Evolutionary conservation across 2,329 filamentous ascomycete species (phyloP).

Genomic region (Fusarium scirpi): DNA sequence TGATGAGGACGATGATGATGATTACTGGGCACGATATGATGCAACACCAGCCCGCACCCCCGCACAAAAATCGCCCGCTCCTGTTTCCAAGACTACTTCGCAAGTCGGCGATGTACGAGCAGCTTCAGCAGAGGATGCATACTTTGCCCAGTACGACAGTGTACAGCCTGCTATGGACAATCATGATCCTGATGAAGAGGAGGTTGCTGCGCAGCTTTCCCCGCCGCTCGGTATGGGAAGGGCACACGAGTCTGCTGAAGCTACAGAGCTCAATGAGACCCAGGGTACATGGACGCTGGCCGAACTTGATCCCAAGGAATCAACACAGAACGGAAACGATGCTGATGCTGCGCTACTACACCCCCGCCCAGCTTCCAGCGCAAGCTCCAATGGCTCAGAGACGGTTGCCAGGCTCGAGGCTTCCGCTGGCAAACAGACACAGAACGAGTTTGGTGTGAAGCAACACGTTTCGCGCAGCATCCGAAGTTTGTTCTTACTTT

Average conservation of each 20-base stretch:
- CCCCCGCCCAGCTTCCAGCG: constrained; percentile 69
- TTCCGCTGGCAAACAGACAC: constrained; percentile 66
- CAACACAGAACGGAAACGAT: constrained; percentile 48
- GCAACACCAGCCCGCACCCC: constrained; percentile 75
- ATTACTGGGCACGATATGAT: constrained; percentile 85
- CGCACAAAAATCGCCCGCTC: constrained; percentile 72
- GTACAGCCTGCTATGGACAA: constrained; percentile 86
- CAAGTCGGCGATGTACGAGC: constrained; percentile 39
- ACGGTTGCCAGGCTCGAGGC: constrained; percentile 73
- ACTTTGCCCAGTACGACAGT: constrained; percentile 80
- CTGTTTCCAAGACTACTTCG: constrained; percentile 52
- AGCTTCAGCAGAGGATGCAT: constrained; percentile 72
- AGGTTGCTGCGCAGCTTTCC: constrained; percentile 48
- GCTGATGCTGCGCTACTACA: constrained; percentile 61
- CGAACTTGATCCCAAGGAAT: constrained; percentile 57
- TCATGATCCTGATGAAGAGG: constrained; percentile 81
- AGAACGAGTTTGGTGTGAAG: constrained; percentile 78
- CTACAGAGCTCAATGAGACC: constrained; percentile 45
- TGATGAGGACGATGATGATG: constrained; percentile 76
- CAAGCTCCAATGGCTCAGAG: constrained; percentile 66
- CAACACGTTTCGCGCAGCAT: constrained; percentile 83
- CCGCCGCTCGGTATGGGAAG: constrained; percentile 50
- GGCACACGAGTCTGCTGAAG: constrained; percentile 31
- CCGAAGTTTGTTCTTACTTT: constrained; percentile 79
- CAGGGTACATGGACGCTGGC: constrained; percentile 58